phyloP scores from a whole-genome alignment of 176 grass and related monocot genomes.

The Poa annua region DNA sequence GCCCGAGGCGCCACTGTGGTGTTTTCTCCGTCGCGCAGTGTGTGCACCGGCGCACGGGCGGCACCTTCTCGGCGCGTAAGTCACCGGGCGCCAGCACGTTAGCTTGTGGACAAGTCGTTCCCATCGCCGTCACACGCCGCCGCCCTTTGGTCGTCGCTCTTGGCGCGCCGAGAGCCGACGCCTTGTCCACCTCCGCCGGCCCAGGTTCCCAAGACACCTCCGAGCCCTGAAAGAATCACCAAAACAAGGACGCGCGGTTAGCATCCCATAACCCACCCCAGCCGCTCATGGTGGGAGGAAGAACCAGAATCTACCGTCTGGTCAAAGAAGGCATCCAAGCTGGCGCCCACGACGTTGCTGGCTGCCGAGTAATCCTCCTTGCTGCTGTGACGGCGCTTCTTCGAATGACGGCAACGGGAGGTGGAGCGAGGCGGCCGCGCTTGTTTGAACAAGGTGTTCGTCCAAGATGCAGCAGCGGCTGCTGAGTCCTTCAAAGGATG shows the following conservation, averaged over 20 bases:
- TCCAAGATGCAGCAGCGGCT: not conserved
- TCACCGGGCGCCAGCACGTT: not conserved
- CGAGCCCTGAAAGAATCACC: no score
- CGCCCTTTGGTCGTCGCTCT: slow-evolving; percentile 55
- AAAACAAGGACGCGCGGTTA: no score
- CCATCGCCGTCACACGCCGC: slow-evolving; percentile 24
- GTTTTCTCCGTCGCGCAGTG: slow-evolving; percentile 70
- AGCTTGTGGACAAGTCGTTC: not conserved
- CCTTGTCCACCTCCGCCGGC: not conserved
- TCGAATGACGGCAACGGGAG: not conserved
- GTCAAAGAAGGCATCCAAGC: no score
- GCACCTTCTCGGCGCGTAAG: not conserved
- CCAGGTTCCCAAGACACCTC: no score
- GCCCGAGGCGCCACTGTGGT: slow-evolving; percentile 78
- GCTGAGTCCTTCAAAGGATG: not conserved
- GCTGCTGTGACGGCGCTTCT: not conserved
- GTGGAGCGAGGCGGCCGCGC: not conserved
- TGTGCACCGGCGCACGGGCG: slow-evolving; percentile 13
- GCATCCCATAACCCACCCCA: no score
- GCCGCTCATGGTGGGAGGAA: no score
- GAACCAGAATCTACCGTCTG: no score
- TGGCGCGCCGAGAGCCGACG: not conserved
- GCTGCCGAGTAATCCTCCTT: no score
- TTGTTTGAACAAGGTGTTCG: not conserved
- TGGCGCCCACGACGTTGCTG: no score